Conservation (phyloP, 2,329 filamentous ascomycete species). For the Incumbomyces lentus region DNA sequence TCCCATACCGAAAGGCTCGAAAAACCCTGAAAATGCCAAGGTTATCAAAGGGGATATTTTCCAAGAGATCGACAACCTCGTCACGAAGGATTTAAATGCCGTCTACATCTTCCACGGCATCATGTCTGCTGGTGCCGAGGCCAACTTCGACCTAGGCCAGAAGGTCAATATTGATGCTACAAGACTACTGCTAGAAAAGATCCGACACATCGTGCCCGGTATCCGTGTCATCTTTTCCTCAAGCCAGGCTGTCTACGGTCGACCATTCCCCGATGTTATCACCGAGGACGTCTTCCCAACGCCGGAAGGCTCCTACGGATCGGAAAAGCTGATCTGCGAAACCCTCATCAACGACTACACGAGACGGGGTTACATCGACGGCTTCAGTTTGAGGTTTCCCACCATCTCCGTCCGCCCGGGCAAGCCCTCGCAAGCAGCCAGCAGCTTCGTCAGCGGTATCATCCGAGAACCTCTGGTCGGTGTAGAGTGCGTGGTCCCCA, state of each 20-base stretch:
- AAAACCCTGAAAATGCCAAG: slow-evolving; percentile 41
- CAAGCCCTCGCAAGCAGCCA: slow-evolving; percentile 50
- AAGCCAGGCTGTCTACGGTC: slow-evolving; percentile 54
- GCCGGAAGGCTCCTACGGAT: slow-evolving; percentile 53
- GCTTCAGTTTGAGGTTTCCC: slow-evolving; percentile 49
- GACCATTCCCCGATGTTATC: slow-evolving; percentile 44
- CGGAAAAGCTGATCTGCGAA: slow-evolving; percentile 54
- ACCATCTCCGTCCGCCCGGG: slow-evolving; percentile 54
- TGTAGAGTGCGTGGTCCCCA: slow-evolving; percentile 41
- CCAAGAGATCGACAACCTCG: slow-evolving; percentile 28
- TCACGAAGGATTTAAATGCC: slow-evolving; percentile 37
- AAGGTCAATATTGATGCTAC: slow-evolving; percentile 53
- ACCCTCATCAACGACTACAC: slow-evolving; percentile 54
- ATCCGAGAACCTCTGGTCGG: slow-evolving; percentile 54
- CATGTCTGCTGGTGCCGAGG: slow-evolving; percentile 56
- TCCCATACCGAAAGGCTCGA: slow-evolving; percentile 38
- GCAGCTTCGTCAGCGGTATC: slow-evolving; percentile 53
- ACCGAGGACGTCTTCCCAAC: slow-evolving; percentile 44
- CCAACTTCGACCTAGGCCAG: slow-evolving; percentile 49
- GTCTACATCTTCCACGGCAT: slow-evolving; percentile 57
- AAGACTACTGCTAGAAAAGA: slow-evolving; percentile 43
- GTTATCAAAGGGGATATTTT: slow-evolving; percentile 46
- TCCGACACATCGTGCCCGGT: slow-evolving; percentile 41
- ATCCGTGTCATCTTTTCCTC: slow-evolving; percentile 51
- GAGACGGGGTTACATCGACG: slow-evolving; percentile 48